A percentile compares a stretch with the other conserved stretches of the same genome.
Conservation (phyloP, 257 asterid genomes). For the Jacaranda copaia region DNA sequence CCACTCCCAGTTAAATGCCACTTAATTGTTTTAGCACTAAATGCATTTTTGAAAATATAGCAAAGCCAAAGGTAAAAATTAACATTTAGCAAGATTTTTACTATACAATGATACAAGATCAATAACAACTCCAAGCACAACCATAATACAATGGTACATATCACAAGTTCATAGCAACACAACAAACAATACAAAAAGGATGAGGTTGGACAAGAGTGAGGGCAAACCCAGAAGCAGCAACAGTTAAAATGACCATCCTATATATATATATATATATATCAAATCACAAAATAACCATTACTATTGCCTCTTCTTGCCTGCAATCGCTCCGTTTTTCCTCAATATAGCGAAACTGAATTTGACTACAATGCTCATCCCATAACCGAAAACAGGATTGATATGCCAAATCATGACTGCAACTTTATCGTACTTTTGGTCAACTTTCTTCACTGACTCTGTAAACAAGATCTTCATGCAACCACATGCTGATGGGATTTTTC, state of each 20-base stretch:
- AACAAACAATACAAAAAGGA: background rate
- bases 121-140: background rate
- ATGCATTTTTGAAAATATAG: background rate
- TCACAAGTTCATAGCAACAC: background rate
- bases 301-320: slow-evolving; percentile 5
- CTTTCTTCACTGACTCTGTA: background rate
- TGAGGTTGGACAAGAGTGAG: background rate
- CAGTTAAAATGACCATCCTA: background rate
- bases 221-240: slow-evolving; percentile 3
- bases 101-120: slow-evolving; percentile 25
- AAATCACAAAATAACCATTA: background rate
- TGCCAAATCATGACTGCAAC: background rate
- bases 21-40: no score
- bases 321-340: background rate
- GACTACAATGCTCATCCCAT: slow-evolving; percentile 1
- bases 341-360: background rate
- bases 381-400: background rate
- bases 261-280: background rate
- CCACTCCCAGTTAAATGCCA: no score
- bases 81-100: background rate
- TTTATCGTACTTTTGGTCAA: background rate
- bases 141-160: slow-evolving; percentile 7
- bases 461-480: background rate
- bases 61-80: background rate
- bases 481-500: background rate